A percentile compares a stretch with the other conserved stretches of the same genome.
Conservation (phyloP, 495 filamentous ascomycete genomes). For the Hypoxylon subgilvum region DNA sequence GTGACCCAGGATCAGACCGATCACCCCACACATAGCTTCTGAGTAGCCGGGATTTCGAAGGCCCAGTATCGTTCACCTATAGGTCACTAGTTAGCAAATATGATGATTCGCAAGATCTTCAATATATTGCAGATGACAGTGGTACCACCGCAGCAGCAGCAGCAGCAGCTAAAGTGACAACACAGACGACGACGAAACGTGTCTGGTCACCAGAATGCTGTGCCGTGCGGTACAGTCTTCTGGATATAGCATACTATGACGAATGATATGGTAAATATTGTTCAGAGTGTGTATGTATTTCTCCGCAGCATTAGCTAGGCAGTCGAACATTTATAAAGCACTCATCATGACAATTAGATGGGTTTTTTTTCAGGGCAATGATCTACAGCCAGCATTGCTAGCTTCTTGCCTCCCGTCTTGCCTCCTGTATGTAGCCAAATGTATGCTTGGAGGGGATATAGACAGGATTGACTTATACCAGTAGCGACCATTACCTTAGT, state of each 20-base stretch:
- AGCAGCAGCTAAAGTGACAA: not conserved
- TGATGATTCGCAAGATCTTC: not conserved
- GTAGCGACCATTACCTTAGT: slow-evolving; percentile 3
- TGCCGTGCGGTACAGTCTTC: slow-evolving; percentile 12
- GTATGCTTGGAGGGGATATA: slow-evolving; percentile 5
- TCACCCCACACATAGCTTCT: slow-evolving; percentile 33
- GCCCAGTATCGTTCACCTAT: too few relatives aligned
- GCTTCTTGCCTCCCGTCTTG: not conserved
- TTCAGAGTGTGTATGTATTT: slow-evolving; percentile 40
- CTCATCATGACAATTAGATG: slow-evolving; percentile 37
- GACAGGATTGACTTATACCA: slow-evolving; percentile 1
- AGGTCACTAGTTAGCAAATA: slow-evolving; percentile 7
- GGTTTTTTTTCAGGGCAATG: slow-evolving; percentile 1
- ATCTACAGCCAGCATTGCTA: slow-evolving; percentile 7
- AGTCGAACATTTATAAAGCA: slow-evolving; percentile 44
- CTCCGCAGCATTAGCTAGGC: slow-evolving; percentile 42
- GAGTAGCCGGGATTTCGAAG: not conserved
- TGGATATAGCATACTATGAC: slow-evolving; percentile 1
- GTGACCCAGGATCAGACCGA: slow-evolving; percentile 33
- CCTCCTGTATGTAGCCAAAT: too few relatives aligned
- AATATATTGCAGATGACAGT: slow-evolving; percentile 5
- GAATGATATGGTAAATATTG: slow-evolving; percentile 10
- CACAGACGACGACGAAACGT: slow-evolving; percentile 8
- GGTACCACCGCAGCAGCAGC: too few relatives aligned
- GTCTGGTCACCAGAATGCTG: not conserved